These are phyloP conservation scores for Nannizzia gypsea DNA, from an alignment of 2,329 filamentous ascomycete species.

Conservation along the genomic window DNA sequence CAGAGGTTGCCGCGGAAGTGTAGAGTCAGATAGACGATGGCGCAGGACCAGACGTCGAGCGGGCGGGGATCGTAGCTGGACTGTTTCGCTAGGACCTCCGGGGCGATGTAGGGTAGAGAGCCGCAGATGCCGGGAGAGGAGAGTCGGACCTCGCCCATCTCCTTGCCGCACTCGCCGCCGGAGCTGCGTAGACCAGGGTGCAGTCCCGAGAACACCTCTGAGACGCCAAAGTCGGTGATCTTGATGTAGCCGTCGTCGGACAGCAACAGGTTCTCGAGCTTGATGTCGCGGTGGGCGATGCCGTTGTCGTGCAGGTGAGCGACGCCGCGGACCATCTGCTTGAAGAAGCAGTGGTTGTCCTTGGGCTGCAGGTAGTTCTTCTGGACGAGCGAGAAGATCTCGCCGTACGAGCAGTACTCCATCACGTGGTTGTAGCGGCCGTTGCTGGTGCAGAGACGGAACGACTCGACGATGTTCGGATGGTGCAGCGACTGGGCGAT, in stretches of 20 bases:
- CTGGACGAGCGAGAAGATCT: constrained; percentile 63
- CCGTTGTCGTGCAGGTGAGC: constrained; percentile 71
- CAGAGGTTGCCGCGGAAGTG: constrained; percentile 62
- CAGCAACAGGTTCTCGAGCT: constrained; percentile 75
- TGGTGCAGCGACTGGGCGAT: constrained; percentile 77
- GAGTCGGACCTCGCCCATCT: constrained; percentile 58
- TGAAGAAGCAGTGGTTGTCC: constrained; percentile 75
- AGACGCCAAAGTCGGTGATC: constrained; percentile 85
- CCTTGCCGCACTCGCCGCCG: constrained; percentile 59
- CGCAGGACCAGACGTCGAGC: constrained; percentile 77
- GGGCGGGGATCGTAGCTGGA: constrained; percentile 60
- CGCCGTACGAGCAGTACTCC: constrained; percentile 78
- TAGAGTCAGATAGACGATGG: constrained; percentile 69
- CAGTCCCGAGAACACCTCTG: constrained; percentile 70
- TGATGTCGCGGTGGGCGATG: constrained; percentile 83
- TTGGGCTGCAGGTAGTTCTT: constrained; percentile 55
- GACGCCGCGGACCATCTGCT: constrained; percentile 73
- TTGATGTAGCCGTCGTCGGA: constrained; percentile 71
- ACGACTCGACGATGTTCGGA: constrained; percentile 73
- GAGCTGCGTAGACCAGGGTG: constrained; percentile 67
- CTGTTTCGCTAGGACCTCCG: constrained; percentile 64
- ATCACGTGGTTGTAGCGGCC: constrained; percentile 82
- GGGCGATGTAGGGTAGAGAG: constrained; percentile 75
- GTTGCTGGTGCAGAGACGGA: constrained; percentile 62
- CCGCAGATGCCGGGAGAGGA: constrained; percentile 74